phyloP scores from a whole-genome alignment of 257 asterid genomes.

The Penstemon eatonii region DNA sequence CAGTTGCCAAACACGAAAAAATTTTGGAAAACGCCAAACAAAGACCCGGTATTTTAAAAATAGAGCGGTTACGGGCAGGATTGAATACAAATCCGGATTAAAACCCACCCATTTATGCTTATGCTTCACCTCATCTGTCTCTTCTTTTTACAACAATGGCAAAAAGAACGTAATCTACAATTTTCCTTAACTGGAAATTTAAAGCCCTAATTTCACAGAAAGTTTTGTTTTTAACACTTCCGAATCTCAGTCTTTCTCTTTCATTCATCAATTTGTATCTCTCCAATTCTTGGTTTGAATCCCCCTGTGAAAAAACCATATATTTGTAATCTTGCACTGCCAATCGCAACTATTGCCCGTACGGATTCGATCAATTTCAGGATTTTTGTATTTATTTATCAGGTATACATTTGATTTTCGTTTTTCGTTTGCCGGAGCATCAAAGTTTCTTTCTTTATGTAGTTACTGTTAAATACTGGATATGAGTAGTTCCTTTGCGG shows the following conservation, averaged over 20 bases:
- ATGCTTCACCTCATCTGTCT: neutral
- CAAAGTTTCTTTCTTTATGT: too few species aligned
- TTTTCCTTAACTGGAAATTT: slow-evolving; percentile 44
- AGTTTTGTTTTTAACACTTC: slow-evolving; percentile 18
- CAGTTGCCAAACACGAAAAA: too few species aligned
- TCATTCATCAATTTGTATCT: slow-evolving; percentile 16
- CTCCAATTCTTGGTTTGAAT: slow-evolving; percentile 33
- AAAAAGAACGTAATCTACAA: slow-evolving; percentile 40
- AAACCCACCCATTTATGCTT: too few species aligned
- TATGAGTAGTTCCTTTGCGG: too few species aligned
- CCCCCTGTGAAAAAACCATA: slow-evolving; percentile 48
- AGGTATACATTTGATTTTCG: slow-evolving; percentile 39
- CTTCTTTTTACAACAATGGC: too few species aligned
- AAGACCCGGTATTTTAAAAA: too few species aligned
- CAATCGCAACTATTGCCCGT: slow-evolving; percentile 33
- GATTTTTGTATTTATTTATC: slow-evolving; percentile 28
- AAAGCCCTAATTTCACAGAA: slow-evolving; percentile 38
- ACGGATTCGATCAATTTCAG: slow-evolving; percentile 27
- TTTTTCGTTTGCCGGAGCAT: neutral
- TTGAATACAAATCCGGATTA: too few species aligned
- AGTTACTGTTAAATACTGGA: neutral
- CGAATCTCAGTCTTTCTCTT: slow-evolving; percentile 27
- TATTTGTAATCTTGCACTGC: slow-evolving; percentile 34
- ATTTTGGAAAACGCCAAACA: too few species aligned
- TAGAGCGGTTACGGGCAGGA: too few species aligned